Evolutionary conservation across 148 eudicot species (phyloP).

Genomic region (Beta vulgaris): DNA sequence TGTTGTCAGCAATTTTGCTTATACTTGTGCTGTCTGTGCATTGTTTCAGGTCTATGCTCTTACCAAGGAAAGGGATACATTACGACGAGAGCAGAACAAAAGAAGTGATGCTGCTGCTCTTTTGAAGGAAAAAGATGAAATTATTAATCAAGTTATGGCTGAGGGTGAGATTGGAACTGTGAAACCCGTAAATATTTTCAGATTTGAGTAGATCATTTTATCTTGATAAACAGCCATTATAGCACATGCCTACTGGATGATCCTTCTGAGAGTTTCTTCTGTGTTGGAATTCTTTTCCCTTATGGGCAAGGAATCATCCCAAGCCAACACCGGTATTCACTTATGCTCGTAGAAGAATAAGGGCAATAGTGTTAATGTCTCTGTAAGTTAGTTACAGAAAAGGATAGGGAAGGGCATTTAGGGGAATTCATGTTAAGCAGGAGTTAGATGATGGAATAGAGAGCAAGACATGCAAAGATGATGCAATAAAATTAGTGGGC

Average conservation of each 20-base stretch:
- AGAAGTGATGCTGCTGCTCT: conserved; percentile 97
- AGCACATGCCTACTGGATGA: background rate
- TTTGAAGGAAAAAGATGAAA: conserved; percentile 97
- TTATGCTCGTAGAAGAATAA: too few relatives aligned
- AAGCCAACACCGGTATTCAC: too few relatives aligned
- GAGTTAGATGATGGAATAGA: too few relatives aligned
- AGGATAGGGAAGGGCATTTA: too few relatives aligned
- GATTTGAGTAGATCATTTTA: background rate
- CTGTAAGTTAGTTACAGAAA: too few relatives aligned
- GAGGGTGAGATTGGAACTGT: conserved; percentile 66
- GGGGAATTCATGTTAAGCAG: too few relatives aligned
- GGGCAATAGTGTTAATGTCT: too few relatives aligned
- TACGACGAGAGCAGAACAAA: conserved; percentile 93
- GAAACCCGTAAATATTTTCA: background rate
- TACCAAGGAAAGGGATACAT: conserved; percentile 90
- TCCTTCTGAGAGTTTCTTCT: background rate
- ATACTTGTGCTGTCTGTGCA: background rate
- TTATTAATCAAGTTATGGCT: conserved; percentile 97
- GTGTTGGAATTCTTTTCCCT: background rate
- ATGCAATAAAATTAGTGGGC: too few relatives aligned
- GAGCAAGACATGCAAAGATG: too few relatives aligned
- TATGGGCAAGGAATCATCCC: too few relatives aligned
- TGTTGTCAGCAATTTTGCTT: background rate
- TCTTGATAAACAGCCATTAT: background rate
- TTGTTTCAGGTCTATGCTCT: conserved; percentile 83